Conservation (phyloP, 495 filamentous ascomycete species). For the Penicillium malachiteum region DNA sequence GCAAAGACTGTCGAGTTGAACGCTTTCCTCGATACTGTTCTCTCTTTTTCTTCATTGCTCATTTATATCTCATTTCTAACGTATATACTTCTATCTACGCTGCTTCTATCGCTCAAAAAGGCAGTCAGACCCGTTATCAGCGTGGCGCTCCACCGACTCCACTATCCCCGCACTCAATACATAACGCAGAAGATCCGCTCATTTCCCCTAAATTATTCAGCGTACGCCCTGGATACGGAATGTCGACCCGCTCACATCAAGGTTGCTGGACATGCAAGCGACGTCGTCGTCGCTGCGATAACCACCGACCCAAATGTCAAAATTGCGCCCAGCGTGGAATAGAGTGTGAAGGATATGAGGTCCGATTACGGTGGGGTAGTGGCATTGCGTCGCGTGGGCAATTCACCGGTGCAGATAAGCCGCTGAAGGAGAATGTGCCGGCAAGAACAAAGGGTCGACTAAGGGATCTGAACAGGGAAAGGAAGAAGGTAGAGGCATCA, state of each 20-base stretch:
- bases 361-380: constrained; percentile 35
- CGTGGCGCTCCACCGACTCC: constrained; percentile 4
- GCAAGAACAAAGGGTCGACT: constrained; percentile 26
- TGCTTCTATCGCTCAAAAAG: constrained; percentile 7
- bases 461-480: constrained; percentile 30
- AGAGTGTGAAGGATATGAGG: constrained; percentile 36
- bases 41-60: too few species aligned
- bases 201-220: not conserved
- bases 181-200: not conserved
- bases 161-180: constrained; percentile 18
- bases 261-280: constrained; percentile 42
- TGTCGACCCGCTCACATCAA: constrained; percentile 38
- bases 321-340: constrained; percentile 28
- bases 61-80: not conserved
- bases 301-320: constrained; percentile 25
- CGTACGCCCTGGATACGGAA: constrained; percentile 18
- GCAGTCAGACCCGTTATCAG: constrained; percentile 23
- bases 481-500: constrained; percentile 4
- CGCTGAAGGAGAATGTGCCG: constrained; percentile 24
- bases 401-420: constrained; percentile 36
- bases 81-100: not conserved
- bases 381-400: constrained; percentile 39
- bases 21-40: too few species aligned
- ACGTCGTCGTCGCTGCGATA: constrained; percentile 35
- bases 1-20: not conserved